phyloP scores from a whole-genome alignment of 2,329 filamentous ascomycete genomes.

The Diaporthe amygdali region DNA sequence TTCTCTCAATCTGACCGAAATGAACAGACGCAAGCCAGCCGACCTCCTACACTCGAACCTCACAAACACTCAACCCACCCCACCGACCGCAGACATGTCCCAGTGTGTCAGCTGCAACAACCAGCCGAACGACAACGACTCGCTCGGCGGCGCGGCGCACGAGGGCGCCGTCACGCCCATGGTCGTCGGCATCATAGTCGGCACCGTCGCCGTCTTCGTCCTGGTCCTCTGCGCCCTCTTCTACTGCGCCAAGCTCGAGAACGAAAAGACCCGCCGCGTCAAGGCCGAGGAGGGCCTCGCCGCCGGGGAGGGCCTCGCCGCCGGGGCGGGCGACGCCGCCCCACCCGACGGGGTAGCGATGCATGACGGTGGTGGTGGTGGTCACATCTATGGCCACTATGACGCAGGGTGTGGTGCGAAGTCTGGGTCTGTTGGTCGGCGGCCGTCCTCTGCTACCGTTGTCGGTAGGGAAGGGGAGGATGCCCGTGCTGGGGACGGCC shows the following conservation, averaged over 20 bases:
- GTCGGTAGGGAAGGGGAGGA: not conserved
- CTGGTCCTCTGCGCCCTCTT: constrained; percentile 25
- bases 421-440: not conserved
- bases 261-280: constrained; percentile 11
- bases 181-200: constrained; percentile 23
- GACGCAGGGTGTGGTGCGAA: not conserved
- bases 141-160: constrained; percentile 21
- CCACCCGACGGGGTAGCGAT: not conserved
- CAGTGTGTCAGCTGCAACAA: constrained; percentile 26
- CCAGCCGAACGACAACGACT: constrained; percentile 22
- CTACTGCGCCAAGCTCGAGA: constrained; percentile 27
- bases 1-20: not conserved
- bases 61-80: not conserved
- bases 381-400: not conserved
- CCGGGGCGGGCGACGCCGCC: no score
- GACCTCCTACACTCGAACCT: not conserved
- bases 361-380: not conserved
- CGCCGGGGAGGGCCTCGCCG: not conserved
- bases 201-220: constrained; percentile 23
- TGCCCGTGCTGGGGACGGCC: not conserved
- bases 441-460: not conserved
- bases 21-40: not conserved
- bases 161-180: constrained; percentile 24
- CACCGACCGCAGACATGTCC: constrained; percentile 12
- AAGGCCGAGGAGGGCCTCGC: constrained; percentile 9